Percentiles rank a stretch among this genome's conserved stretches.
Evolutionary conservation across 1,139 yeast genomes (phyloP).

Genomic region (Saccharomyces hybrid): DNA sequence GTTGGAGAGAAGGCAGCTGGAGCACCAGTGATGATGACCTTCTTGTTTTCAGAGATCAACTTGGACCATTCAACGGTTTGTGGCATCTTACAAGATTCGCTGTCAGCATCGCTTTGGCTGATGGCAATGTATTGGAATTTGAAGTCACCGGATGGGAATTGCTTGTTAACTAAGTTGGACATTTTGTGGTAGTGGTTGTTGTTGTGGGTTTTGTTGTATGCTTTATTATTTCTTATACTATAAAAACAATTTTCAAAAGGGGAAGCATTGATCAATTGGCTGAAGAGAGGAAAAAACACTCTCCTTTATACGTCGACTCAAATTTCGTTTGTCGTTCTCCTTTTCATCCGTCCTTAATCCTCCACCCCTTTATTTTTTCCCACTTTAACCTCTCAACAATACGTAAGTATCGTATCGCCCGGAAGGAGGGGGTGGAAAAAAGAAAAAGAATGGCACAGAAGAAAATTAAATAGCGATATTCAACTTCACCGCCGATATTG

Average conservation of each 20-base stretch:
- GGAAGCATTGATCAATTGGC: no score
- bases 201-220: not conserved
- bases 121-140: constrained; percentile 26
- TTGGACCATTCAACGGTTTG: constrained; percentile 24
- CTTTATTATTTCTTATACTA: no score
- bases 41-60: constrained; percentile 30
- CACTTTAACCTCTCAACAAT: not conserved
- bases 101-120: constrained; percentile 15
- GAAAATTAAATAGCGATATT: not conserved
- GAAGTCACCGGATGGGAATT: constrained; percentile 20
- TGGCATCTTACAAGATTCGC: constrained; percentile 27
- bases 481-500: not conserved
- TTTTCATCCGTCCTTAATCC: not conserved
- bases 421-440: not conserved
- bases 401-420: not conserved
- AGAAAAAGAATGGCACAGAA: not conserved
- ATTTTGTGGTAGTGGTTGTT: not conserved
- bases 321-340: not conserved
- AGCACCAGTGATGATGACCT: constrained; percentile 63
- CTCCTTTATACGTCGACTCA: not conserved
- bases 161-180: constrained; percentile 18
- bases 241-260: no score
- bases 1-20: constrained; percentile 94
- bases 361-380: not conserved
- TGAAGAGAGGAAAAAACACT: not conserved